Base-by-base conservation (phyloP, 495 filamentous ascomycete species). In the Amorphotheca resinae region DNA sequence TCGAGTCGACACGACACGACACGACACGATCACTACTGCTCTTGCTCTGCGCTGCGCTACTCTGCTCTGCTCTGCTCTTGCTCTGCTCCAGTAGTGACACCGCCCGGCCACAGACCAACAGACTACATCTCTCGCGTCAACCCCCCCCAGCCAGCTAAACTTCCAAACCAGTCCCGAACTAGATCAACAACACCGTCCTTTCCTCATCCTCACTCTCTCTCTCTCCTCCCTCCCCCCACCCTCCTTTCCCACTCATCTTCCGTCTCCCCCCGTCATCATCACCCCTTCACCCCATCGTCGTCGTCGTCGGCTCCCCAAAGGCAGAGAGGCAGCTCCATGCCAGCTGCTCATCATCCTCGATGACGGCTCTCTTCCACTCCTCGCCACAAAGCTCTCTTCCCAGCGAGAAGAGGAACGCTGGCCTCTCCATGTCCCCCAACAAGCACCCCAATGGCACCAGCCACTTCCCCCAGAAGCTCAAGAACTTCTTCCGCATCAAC, bases 401-500 rank as follows among this genome's bases (percentile, higher is more conserved):
- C 33, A 51, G 45, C 48, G 55, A 58, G 41, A 58, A 58, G 41
- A 45, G 55, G 9, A 45, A 42, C 39, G 44, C 55, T 3, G 49
- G 49, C 35, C 26, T 53, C 44, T 48, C 49, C 8, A 52, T 53
- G 46, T 44, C 55, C 20, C 47, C 50, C 11, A 48, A 38, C 41
- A 58, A 58, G 40, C 43, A 65, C 50, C 15, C 40, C 42, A 55
- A 55, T 22, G 67, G 62, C 58, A 61, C 65, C 37, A 59, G 64
- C 42, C 51, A 51, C 11, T 77, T 94, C 53, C 85, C 81, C 25
- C 82, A 88, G 58, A 87, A 81, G 61, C 76, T 98, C 61, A 93
- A 82, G 74, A 93, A 89, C 60, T 96, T 96, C 69, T 98, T 98
- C 69, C 86, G 91, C 55, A 94, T 95, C 66, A 95, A 83, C 62